Evolutionary conservation across 352 stramenopile species (phyloP).

Genomic region (Globisporangium orthogonon): DNA sequence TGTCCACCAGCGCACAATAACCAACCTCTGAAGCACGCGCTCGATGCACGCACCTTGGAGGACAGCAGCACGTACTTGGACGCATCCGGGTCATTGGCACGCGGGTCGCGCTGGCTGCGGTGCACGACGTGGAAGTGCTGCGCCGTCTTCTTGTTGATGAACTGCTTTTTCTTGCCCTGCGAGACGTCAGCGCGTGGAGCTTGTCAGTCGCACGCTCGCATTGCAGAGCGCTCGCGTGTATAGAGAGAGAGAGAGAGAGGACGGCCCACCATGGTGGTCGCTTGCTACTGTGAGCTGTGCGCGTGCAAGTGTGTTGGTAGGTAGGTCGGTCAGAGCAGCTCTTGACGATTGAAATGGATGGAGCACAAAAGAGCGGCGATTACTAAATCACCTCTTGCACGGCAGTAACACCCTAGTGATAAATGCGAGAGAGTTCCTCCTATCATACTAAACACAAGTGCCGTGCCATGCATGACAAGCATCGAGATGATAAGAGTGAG

Average conservation of each 20-base stretch:
- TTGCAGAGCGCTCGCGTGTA: too few species aligned
- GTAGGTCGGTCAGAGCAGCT: not conserved
- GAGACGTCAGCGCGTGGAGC: not conserved
- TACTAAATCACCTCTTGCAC: not conserved
- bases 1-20: too few species aligned
- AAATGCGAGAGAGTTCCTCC: too few species aligned
- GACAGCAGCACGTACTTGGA: constrained; percentile 83
- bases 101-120: constrained; percentile 76
- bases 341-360: constrained; percentile 2
- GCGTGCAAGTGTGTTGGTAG: too few species aligned
- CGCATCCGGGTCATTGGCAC: constrained; percentile 70
- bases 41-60: constrained; percentile 23
- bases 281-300: not conserved
- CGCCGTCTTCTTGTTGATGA: constrained; percentile 84
- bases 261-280: not conserved
- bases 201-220: not conserved
- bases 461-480: too few species aligned
- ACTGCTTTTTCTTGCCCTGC: constrained; percentile 70
- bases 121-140: constrained; percentile 87
- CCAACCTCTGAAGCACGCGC: too few species aligned
- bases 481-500: too few species aligned
- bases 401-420: too few species aligned
- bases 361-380: not conserved
- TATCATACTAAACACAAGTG: too few species aligned
- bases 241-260: not conserved